phyloP scores from a whole-genome alignment of 2,329 filamentous ascomycete species.

The Colletotrichum falcatum region DNA sequence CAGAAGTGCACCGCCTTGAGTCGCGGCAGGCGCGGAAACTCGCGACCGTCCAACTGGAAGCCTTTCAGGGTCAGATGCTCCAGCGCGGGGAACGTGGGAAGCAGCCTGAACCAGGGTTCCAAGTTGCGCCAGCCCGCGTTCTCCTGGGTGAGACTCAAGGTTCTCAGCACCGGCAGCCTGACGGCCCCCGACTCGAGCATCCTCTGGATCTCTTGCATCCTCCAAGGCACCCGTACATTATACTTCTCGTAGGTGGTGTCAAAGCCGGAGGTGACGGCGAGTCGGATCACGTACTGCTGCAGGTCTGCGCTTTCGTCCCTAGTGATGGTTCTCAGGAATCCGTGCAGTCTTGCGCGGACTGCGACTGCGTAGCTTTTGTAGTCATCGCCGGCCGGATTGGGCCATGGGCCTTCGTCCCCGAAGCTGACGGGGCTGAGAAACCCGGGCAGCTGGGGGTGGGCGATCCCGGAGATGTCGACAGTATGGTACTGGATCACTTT shows the following conservation, averaged over 20 bases:
- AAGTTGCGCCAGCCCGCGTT: not conserved
- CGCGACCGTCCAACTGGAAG: rapidly evolving
- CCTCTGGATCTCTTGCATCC: not conserved
- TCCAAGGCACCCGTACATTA: not conserved
- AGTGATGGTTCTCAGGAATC: not conserved
- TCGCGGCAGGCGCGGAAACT: not conserved
- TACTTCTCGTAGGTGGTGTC: too few species aligned
- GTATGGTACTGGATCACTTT: not conserved
- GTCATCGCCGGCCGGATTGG: too few species aligned
- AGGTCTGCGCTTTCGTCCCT: not conserved
- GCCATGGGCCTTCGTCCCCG: too few species aligned
- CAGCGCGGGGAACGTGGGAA: not conserved
- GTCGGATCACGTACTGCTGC: not conserved
- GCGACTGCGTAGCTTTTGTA: too few species aligned
- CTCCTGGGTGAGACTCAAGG: not conserved
- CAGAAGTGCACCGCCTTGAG: not conserved
- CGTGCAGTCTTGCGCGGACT: too few species aligned
- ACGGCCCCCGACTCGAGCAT: not conserved
- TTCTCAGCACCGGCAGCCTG: not conserved
- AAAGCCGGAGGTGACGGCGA: not conserved
- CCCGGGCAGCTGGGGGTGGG: too few species aligned
- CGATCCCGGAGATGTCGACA: too few species aligned
- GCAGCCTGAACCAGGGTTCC: not conserved
- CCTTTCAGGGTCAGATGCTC: not conserved
- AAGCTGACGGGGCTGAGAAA: too few species aligned